Percentiles rank a stretch among this genome's conserved stretches.
Evolutionary conservation across 768 basidiomycete genomes (phyloP).

Genomic region (Boletus huronensis): DNA sequence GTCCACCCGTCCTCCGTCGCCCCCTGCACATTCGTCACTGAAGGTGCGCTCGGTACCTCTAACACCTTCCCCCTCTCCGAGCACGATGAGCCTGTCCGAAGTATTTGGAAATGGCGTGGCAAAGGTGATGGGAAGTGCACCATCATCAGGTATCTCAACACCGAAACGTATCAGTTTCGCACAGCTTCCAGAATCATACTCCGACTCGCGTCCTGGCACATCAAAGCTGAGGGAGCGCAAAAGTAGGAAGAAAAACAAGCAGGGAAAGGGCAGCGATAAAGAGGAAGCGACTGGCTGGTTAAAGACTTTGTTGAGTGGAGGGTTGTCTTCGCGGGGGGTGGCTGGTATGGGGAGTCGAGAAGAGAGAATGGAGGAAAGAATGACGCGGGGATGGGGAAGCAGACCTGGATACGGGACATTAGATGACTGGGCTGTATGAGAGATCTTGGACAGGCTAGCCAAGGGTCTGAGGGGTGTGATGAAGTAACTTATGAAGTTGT

Average conservation of each 20-base stretch:
- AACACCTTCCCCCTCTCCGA: conserved; percentile 37
- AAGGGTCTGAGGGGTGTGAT: background rate
- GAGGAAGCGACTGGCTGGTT: conserved; percentile 28
- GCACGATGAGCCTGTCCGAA: conserved; percentile 21
- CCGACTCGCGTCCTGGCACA: conserved; percentile 33
- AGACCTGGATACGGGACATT: conserved; percentile 38
- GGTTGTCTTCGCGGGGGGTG: conserved; percentile 23
- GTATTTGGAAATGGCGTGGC: conserved; percentile 30
- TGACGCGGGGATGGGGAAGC: conserved; percentile 47
- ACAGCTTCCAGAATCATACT: conserved; percentile 66
- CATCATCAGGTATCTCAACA: conserved; percentile 52
- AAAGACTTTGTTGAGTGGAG: conserved; percentile 16
- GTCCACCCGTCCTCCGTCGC: conserved; percentile 60
- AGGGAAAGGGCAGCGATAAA: conserved; percentile 31
- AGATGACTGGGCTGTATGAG: conserved; percentile 58
- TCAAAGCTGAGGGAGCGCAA: conserved; percentile 35
- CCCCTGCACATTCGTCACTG: conserved; percentile 51
- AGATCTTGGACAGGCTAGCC: background rate
- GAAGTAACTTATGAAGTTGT: conserved; percentile 14
- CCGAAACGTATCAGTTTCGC: conserved; percentile 82
- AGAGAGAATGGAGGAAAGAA: conserved; percentile 51
- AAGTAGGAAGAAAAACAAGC: conserved; percentile 33
- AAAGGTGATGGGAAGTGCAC: conserved; percentile 34
- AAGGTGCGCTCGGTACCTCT: conserved; percentile 38
- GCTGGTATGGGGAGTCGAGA: conserved; percentile 33